phyloP scores from a whole-genome alignment of 495 filamentous ascomycete species.

The Xylaria telfairii region DNA sequence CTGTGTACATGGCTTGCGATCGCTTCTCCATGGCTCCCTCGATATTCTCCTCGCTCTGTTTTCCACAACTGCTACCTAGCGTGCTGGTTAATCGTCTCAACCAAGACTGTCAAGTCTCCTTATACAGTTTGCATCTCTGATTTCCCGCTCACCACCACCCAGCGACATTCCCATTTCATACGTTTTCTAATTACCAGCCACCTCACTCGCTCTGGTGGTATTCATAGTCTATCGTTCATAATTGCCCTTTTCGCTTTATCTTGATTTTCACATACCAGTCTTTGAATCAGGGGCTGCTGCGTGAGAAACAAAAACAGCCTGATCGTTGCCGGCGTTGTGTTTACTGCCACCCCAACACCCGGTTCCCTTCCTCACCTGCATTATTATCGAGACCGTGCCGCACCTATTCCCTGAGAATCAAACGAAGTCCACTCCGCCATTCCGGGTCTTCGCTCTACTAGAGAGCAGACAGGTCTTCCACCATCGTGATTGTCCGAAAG shows the following conservation, averaged over 20 bases:
- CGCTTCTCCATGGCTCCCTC: background rate
- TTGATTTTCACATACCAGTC: constrained; percentile 33
- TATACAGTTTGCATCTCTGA: constrained; percentile 15
- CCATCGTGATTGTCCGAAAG: constrained; percentile 46
- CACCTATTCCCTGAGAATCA: background rate
- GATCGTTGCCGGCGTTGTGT: constrained; percentile 14
- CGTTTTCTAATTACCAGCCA: constrained; percentile 42
- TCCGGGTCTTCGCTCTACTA: background rate
- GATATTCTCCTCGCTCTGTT: background rate
- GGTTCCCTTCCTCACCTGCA: background rate
- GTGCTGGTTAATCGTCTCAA: background rate
- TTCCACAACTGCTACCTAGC: background rate
- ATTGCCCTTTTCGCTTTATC: constrained; percentile 34
- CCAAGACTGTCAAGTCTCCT: constrained; percentile 8
- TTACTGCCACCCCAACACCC: background rate
- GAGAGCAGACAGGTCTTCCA: background rate
- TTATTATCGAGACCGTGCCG: background rate
- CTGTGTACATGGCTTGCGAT: constrained; percentile 1
- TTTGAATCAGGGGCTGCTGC: constrained; percentile 23
- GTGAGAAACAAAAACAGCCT: constrained; percentile 10
- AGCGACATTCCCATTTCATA: constrained; percentile 18
- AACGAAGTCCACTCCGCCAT: background rate
- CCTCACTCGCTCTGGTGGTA: constrained; percentile 60
- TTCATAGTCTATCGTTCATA: constrained; percentile 48
- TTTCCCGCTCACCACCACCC: constrained; percentile 14